A percentile compares a stretch with the other conserved stretches of the same genome.
phyloP scores from a whole-genome alignment of 495 filamentous ascomycete species.

The Hypoxylon lenormandii region DNA sequence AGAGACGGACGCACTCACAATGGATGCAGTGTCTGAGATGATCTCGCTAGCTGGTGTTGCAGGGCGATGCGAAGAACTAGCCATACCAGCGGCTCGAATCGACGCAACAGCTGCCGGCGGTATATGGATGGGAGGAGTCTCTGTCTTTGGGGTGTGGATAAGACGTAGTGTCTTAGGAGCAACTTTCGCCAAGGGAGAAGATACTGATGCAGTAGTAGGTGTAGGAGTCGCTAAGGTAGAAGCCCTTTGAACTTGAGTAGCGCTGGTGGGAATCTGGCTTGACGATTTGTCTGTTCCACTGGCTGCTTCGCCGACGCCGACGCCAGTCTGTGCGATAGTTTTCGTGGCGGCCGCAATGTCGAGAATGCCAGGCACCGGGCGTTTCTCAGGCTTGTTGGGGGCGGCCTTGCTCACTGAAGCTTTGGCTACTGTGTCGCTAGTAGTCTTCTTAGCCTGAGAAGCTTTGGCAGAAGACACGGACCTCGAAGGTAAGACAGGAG shows the following conservation, averaged over 20 bases:
- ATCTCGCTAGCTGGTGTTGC: conserved; percentile 81
- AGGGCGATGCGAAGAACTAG: conserved; percentile 69
- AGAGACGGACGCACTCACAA: conserved; percentile 83
- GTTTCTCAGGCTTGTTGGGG: conserved; percentile 58
- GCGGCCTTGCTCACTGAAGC: conserved; percentile 17
- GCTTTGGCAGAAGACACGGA: conserved; percentile 38
- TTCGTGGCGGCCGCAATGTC: conserved; percentile 71
- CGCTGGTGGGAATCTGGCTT: conserved; percentile 18
- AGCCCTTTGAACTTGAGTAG: conserved; percentile 43
- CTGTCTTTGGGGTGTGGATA: conserved; percentile 76
- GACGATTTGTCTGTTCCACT: conserved; percentile 50
- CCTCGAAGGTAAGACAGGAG: conserved; percentile 42
- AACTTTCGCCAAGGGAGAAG: conserved; percentile 59
- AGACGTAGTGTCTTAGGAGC: conserved; percentile 73
- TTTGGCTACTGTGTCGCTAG: conserved; percentile 40
- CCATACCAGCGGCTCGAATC: conserved; percentile 55
- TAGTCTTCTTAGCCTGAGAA: conserved; percentile 38
- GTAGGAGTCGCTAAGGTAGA: conserved; percentile 66
- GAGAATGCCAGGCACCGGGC: conserved; percentile 69
- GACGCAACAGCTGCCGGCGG: conserved; percentile 46
- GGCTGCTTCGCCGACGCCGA: conserved; percentile 39
- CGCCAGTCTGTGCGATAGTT: conserved; percentile 38
- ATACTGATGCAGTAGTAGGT: conserved; percentile 59
- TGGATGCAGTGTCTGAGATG: conserved; percentile 79
- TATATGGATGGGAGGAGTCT: conserved; percentile 61